Percentiles rank a stretch among this genome's conserved stretches.
phyloP scores from a whole-genome alignment of 768 basidiomycete genomes.

The Amanita pallidorosea region DNA sequence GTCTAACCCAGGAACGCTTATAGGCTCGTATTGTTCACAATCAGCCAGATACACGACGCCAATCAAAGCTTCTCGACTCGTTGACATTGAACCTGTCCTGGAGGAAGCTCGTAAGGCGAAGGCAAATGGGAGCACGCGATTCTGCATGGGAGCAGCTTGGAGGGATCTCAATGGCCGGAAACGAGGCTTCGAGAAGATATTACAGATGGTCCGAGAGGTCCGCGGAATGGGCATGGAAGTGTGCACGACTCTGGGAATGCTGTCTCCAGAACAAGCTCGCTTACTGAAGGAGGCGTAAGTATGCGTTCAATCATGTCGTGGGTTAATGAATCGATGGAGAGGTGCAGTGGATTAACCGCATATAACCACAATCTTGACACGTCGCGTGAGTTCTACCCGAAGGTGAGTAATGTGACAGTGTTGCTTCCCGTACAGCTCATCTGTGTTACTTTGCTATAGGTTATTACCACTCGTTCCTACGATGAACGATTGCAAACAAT shows the following conservation, averaged over 20 bases:
- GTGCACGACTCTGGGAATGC: constrained; percentile 97
- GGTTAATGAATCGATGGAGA: constrained; percentile 8
- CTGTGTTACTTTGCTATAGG: constrained; percentile 31
- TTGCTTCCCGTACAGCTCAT: background rate
- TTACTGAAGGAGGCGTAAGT: constrained; percentile 88
- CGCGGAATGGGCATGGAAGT: constrained; percentile 99
- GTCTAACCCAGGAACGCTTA: background rate
- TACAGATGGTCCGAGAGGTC: constrained; percentile 85
- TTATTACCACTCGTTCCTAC: constrained; percentile 91
- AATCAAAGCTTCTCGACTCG: constrained; percentile 78
- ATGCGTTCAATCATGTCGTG: background rate
- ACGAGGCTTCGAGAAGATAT: constrained; percentile 85
- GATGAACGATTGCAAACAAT: constrained; percentile 91
- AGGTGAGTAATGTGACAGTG: constrained; percentile 41
- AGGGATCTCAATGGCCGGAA: constrained; percentile 88
- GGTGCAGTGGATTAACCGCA: constrained; percentile 74
- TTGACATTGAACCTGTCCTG: constrained; percentile 87
- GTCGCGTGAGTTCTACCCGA: constrained; percentile 91
- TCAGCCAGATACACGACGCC: constrained; percentile 87
- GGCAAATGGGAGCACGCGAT: constrained; percentile 91
- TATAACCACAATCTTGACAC: constrained; percentile 99
- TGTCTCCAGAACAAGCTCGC: constrained; percentile 84
- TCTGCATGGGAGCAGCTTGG: constrained; percentile 99
- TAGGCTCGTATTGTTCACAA: constrained; percentile 96
- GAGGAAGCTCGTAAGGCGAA: constrained; percentile 91